Evolutionary conservation across 1,284 basidiomycete species (phyloP).

Genomic region (Apiotrichum gracile): DNA sequence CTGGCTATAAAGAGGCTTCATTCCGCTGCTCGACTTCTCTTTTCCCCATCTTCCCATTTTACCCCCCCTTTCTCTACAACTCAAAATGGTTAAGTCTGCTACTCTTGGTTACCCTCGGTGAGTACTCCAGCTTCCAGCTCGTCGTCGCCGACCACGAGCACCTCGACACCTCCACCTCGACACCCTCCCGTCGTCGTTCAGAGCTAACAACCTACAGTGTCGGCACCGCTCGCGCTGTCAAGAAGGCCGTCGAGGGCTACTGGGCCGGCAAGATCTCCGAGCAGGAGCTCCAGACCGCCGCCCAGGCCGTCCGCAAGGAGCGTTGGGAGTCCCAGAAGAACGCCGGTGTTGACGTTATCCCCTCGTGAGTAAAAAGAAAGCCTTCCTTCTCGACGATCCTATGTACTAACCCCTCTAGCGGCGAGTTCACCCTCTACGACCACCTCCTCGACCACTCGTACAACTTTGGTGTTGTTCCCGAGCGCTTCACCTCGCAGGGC

Average conservation of each 20-base stretch:
- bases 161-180: too few species aligned
- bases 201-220: too few species aligned
- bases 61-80: neutral
- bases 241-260: constrained; percentile 98
- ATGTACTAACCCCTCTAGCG: constrained; percentile 52
- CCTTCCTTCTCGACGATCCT: neutral
- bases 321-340: constrained; percentile 87
- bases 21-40: neutral
- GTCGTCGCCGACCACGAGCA: too few species aligned
- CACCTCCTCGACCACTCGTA: constrained; percentile 97
- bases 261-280: constrained; percentile 91
- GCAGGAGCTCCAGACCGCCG: constrained; percentile 81
- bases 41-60: constrained; percentile 2
- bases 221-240: constrained; percentile 90
- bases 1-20: neutral
- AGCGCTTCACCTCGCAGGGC: constrained; percentile 83
- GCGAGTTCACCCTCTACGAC: constrained; percentile 98
- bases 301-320: constrained; percentile 81
- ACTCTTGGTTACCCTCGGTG: constrained; percentile 97
- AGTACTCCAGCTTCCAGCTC: too few species aligned
- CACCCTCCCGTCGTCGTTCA: too few species aligned
- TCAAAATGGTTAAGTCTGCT: constrained; percentile 57
- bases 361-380: constrained; percentile 60
- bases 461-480: constrained; percentile 94
- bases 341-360: constrained; percentile 83